Evolutionary conservation across 2,329 filamentous ascomycete species (phyloP).

Genomic region (Coleophoma cylindrospora): DNA sequence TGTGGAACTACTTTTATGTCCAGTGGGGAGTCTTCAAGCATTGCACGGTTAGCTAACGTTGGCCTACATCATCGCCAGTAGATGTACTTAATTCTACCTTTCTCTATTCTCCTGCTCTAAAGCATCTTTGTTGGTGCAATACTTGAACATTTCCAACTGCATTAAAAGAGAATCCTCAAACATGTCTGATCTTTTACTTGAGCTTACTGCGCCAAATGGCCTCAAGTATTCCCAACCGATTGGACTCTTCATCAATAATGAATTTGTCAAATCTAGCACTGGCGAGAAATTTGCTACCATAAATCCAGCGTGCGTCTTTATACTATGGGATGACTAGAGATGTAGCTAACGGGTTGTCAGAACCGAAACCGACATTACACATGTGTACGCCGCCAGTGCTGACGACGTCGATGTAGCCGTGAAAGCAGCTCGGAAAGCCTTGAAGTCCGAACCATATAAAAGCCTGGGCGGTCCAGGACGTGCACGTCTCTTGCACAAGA

Average conservation of each 20-base stretch:
- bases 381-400: constrained; percentile 60
- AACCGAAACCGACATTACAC: constrained; percentile 59
- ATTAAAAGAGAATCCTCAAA: neutral
- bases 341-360: constrained; percentile 24
- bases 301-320: constrained; percentile 54
- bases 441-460: constrained; percentile 59
- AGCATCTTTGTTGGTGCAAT: no score
- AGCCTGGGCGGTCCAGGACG: constrained; percentile 64
- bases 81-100: no score
- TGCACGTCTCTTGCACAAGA: constrained; percentile 58
- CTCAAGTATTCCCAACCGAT: constrained; percentile 62
- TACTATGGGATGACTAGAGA: neutral
- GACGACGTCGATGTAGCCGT: constrained; percentile 66
- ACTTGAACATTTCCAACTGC: no score
- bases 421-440: constrained; percentile 49
- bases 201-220: constrained; percentile 70
- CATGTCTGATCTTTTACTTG: constrained; percentile 10
- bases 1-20: no score
- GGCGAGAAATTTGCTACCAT: constrained; percentile 58
- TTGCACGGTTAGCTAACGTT: no score
- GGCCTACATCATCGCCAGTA: no score
- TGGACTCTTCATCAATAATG: constrained; percentile 75
- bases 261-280: constrained; percentile 61
- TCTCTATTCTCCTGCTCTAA: no score
- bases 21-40: no score